These are phyloP conservation scores for Mycosphaerelloides madeirae DNA, from an alignment of 2,329 filamentous ascomycete species.

Conservation along the genomic window DNA sequence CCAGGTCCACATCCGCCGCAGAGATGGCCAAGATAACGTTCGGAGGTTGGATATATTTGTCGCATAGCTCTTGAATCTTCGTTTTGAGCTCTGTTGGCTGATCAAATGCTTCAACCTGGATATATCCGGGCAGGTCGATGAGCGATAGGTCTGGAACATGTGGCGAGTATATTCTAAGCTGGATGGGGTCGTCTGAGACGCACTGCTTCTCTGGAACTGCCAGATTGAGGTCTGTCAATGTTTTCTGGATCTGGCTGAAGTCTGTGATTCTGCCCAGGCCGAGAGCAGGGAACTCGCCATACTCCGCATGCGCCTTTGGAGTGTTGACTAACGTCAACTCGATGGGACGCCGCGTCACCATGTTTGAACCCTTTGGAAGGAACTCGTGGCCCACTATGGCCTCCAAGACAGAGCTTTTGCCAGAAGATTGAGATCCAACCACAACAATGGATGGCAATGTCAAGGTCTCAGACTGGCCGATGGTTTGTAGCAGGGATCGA, in stretches of 20 bases:
- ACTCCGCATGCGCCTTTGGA: slow-evolving; percentile 78
- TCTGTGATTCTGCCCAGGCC: slow-evolving; percentile 86
- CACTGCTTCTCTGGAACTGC: slow-evolving; percentile 88
- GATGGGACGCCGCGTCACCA: slow-evolving; percentile 94
- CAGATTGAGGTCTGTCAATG: slow-evolving; percentile 87
- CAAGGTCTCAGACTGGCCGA: slow-evolving; percentile 84
- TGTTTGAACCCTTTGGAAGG: slow-evolving; percentile 94
- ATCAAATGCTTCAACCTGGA: slow-evolving; percentile 87
- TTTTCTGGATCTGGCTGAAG: slow-evolving; percentile 87
- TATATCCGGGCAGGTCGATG: slow-evolving; percentile 95
- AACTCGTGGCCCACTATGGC: slow-evolving; percentile 98
- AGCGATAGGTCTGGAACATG: slow-evolving; percentile 92
- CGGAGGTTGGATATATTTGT: slow-evolving; percentile 94
- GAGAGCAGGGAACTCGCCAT: slow-evolving; percentile 91
- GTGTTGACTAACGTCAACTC: slow-evolving; percentile 96
- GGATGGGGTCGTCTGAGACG: slow-evolving; percentile 94
- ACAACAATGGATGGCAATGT: slow-evolving; percentile 97
- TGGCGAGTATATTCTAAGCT: slow-evolving; percentile 89
- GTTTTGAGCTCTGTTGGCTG: slow-evolving; percentile 89
- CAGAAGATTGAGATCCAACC: slow-evolving; percentile 95
- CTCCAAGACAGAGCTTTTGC: slow-evolving; percentile 95
- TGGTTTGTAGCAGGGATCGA: slow-evolving; percentile 79
- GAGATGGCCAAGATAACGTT: slow-evolving; percentile 98
- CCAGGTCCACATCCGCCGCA: slow-evolving; percentile 92
- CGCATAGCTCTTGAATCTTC: slow-evolving; percentile 91